Conservation (phyloP, 495 filamentous ascomycete genomes). For the Aspergillus avenaceus region DNA sequence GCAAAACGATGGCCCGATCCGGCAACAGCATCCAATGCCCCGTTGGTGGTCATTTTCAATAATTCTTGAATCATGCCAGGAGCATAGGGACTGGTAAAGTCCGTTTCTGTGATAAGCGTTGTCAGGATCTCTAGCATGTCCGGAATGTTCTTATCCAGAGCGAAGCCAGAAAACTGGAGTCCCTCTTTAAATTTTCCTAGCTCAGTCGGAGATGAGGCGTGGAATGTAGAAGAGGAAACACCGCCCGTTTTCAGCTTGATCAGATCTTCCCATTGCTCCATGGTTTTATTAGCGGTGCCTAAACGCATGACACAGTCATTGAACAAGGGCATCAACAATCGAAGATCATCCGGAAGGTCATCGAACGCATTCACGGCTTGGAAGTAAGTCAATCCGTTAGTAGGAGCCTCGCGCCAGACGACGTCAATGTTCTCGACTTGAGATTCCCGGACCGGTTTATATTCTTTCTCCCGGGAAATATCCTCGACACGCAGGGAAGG, state of each 20-base stretch:
- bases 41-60: constrained; percentile 76
- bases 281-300: constrained; percentile 78
- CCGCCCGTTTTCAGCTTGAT: constrained; percentile 98
- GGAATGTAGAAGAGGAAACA: constrained; percentile 72
- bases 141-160: constrained; percentile 81
- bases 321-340: constrained; percentile 83
- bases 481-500: constrained; percentile 84
- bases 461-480: constrained; percentile 75
- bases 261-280: constrained; percentile 91
- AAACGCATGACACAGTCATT: constrained; percentile 89
- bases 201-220: constrained; percentile 68
- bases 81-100: constrained; percentile 79
- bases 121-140: constrained; percentile 86
- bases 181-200: constrained; percentile 72
- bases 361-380: constrained; percentile 77
- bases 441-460: constrained; percentile 63
- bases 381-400: constrained; percentile 96
- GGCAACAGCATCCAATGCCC: constrained; percentile 87
- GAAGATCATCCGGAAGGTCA: constrained; percentile 78
- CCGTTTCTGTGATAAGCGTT: constrained; percentile 75
- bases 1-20: constrained; percentile 84
- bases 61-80: constrained; percentile 80
- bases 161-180: constrained; percentile 74
- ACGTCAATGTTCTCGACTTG: constrained; percentile 63
- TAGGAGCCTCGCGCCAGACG: constrained; percentile 87